Evolutionary conservation across 768 basidiomycete genomes (phyloP).

Genomic region (Tephrocybe sp.): DNA sequence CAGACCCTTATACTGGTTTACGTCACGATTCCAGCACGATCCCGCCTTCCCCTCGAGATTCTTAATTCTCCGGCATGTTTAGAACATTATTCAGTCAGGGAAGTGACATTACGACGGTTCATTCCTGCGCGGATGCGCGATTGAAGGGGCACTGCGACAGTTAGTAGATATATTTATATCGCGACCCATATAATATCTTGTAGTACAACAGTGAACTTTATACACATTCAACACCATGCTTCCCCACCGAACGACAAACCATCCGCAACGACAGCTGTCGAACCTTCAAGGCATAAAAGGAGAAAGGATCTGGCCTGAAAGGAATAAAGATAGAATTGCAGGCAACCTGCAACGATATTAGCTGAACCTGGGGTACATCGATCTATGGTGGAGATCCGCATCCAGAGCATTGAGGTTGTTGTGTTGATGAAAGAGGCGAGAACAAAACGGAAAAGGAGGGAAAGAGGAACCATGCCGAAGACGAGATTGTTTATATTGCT

Average conservation of each 20-base stretch:
- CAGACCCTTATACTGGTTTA: conserved; percentile 91
- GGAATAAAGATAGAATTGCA: conserved; percentile 7
- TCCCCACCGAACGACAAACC: background rate
- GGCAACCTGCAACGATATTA: conserved; percentile 16
- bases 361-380: conserved; percentile 1
- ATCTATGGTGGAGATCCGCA: conserved; percentile 4
- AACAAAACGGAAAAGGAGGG: conserved; percentile 20
- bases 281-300: conserved; percentile 7
- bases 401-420: conserved; percentile 7
- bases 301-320: conserved; percentile 1
- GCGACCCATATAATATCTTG: conserved; percentile 4
- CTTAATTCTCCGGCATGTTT: conserved; percentile 75
- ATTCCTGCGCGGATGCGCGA: conserved; percentile 93
- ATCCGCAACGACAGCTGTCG: conserved; percentile 1
- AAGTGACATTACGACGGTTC: conserved; percentile 83
- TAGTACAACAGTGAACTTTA: conserved; percentile 10
- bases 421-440: conserved; percentile 15
- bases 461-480: conserved; percentile 9
- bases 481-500: conserved; percentile 60
- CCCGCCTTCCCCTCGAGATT: conserved; percentile 48
- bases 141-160: conserved; percentile 30
- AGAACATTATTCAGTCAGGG: conserved; percentile 75
- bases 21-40: conserved; percentile 85
- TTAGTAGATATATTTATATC: conserved; percentile 5
- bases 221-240: background rate